Conservation (phyloP, 768 basidiomycete genomes). For the Antrodiella citrinella region DNA sequence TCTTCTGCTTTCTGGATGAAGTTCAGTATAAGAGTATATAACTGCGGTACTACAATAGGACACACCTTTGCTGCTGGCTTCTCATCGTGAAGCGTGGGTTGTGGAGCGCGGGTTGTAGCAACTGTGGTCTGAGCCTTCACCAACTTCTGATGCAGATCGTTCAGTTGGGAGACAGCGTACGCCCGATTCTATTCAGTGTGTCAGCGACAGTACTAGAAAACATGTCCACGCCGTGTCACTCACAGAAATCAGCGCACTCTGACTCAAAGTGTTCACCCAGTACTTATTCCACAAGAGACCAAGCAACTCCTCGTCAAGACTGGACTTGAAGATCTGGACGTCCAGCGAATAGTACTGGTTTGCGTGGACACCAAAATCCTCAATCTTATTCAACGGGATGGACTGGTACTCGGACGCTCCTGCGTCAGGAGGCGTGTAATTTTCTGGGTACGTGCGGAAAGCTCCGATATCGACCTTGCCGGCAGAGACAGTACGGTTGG, state of each 20-base stretch:
- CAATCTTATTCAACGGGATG: conserved; percentile 94
- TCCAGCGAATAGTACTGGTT: conserved; percentile 93
- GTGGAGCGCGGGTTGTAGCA: conserved; percentile 46
- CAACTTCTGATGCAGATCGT: conserved; percentile 87
- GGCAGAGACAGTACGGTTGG: conserved; percentile 95
- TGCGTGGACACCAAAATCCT: conserved; percentile 98
- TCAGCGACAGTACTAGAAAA: not conserved
- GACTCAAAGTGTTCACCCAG: conserved; percentile 95
- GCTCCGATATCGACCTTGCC: conserved; percentile 99
- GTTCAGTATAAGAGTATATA: not conserved
- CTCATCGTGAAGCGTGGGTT: conserved; percentile 42
- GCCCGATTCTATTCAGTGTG: conserved; percentile 68
- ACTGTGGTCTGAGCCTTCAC: conserved; percentile 58
- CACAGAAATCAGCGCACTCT: conserved; percentile 88
- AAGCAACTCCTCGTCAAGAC: conserved; percentile 78
- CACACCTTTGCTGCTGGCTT: conserved; percentile 44
- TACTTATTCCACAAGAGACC: conserved; percentile 98
- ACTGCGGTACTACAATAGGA: not conserved
- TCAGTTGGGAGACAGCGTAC: conserved; percentile 86
- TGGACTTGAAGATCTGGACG: conserved; percentile 91
- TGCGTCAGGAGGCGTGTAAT: conserved; percentile 73
- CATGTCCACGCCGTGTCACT: conserved; percentile 15
- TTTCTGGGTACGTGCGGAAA: conserved; percentile 95
- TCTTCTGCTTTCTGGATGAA: conserved; percentile 35
- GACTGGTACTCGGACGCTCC: conserved; percentile 85